phyloP scores from a whole-genome alignment of 371 early-diverging fungal genomes.

The Furculomyces boomerangus region DNA sequence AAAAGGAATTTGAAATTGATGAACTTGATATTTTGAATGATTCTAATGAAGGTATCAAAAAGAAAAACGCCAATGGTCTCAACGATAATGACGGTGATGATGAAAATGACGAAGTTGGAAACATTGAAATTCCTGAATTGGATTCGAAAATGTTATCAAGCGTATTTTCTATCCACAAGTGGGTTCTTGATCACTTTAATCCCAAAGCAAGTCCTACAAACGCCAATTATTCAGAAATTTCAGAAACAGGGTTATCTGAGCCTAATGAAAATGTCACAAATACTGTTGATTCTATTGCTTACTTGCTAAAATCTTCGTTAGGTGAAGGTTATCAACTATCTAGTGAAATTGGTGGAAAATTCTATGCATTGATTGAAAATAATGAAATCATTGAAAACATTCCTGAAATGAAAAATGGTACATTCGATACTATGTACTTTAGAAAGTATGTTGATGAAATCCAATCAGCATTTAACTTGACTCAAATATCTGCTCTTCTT shows the following conservation, averaged over 20 bases:
- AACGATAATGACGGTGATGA: neutral
- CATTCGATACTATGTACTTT: neutral
- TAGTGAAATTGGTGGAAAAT: neutral
- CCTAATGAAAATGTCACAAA: neutral
- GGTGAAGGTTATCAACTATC: neutral
- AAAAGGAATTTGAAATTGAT: constrained; percentile 1
- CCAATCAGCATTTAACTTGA: neutral
- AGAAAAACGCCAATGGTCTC: neutral
- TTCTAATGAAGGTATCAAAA: neutral
- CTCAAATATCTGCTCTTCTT: neutral
- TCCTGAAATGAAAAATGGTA: neutral
- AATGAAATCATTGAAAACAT: neutral
- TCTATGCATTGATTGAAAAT: neutral
- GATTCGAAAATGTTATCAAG: neutral
- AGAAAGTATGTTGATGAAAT: neutral
- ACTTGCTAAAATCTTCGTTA: neutral
- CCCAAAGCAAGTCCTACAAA: neutral
- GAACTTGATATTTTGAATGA: neutral
- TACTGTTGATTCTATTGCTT: neutral
- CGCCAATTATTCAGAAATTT: neutral
- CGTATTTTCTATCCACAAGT: neutral
- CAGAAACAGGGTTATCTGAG: neutral
- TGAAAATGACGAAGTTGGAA: neutral
- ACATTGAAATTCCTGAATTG: constrained; percentile 8
- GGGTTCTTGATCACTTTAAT: neutral